A percentile compares a stretch with the other conserved stretches of the same genome.
Evolutionary conservation across 345 rosid genomes (phyloP).

Genomic region (Populus ilicifolia): DNA sequence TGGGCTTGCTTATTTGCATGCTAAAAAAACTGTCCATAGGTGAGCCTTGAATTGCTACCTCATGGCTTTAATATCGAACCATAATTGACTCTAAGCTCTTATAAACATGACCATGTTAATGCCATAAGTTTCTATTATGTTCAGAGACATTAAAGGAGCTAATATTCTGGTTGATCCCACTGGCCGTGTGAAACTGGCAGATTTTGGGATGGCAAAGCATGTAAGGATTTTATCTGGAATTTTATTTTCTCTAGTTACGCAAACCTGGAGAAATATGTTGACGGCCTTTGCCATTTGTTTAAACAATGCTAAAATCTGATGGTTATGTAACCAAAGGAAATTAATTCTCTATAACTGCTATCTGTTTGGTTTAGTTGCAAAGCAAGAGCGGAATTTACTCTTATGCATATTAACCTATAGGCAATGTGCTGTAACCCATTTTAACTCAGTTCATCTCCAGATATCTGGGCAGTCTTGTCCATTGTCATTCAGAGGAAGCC

Average conservation of each 20-base stretch:
- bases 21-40: conserved; percentile 71
- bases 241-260: background rate
- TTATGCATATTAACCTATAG: background rate
- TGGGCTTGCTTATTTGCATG: conserved; percentile 68
- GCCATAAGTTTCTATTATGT: background rate
- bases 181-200: conserved; percentile 76
- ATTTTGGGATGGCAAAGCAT: conserved; percentile 89
- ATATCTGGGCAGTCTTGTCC: conserved; percentile 78
- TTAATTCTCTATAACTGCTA: background rate
- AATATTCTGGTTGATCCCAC: conserved; percentile 69
- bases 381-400: background rate
- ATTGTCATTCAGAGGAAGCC: conserved; percentile 76
- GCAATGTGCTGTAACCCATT: conserved; percentile 1
- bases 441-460: conserved; percentile 30
- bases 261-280: background rate
- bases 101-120: background rate
- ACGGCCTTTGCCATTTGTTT: background rate
- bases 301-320: background rate
- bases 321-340: background rate
- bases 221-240: conserved; percentile 40
- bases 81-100: background rate
- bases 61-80: background rate
- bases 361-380: background rate
- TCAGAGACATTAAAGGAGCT: conserved; percentile 80
- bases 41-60: conserved; percentile 11